phyloP scores from a whole-genome alignment of 306 rosid species.

The Sindora glabra region DNA sequence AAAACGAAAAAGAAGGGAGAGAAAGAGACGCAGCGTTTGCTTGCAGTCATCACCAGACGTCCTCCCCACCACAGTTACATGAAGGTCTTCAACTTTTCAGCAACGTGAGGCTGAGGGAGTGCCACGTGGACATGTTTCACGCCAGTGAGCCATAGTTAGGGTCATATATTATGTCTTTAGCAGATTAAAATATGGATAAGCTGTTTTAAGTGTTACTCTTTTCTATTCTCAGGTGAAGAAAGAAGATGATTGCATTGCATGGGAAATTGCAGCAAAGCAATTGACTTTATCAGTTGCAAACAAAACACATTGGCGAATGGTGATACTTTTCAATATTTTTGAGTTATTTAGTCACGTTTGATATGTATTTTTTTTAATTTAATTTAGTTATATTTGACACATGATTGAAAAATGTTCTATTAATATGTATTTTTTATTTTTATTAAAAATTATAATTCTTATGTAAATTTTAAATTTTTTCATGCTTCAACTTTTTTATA shows the following conservation, averaged over 20 bases:
- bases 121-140: conserved; percentile 57
- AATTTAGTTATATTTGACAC: too few species aligned
- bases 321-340: too few species aligned
- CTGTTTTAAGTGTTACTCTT: neutral
- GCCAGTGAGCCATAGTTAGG: conserved; percentile 16
- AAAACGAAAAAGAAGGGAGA: conserved; percentile 4
- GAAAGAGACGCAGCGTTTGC: neutral
- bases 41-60: conserved; percentile 11
- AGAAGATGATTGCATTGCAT: too few species aligned
- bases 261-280: neutral
- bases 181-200: neutral
- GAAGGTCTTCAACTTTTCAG: conserved; percentile 10
- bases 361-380: too few species aligned
- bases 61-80: conserved; percentile 17
- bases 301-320: too few species aligned
- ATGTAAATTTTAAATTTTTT: too few species aligned
- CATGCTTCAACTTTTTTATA: too few species aligned
- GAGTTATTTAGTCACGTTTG: too few species aligned
- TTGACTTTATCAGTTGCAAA: too few species aligned
- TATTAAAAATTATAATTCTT: too few species aligned
- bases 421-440: too few species aligned
- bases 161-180: neutral
- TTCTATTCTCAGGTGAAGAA: neutral
- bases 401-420: too few species aligned
- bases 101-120: conserved; percentile 29